These are phyloP conservation scores for Colletotrichum incanum DNA, from an alignment of 2,329 filamentous ascomycete species.

Conservation along the genomic window DNA sequence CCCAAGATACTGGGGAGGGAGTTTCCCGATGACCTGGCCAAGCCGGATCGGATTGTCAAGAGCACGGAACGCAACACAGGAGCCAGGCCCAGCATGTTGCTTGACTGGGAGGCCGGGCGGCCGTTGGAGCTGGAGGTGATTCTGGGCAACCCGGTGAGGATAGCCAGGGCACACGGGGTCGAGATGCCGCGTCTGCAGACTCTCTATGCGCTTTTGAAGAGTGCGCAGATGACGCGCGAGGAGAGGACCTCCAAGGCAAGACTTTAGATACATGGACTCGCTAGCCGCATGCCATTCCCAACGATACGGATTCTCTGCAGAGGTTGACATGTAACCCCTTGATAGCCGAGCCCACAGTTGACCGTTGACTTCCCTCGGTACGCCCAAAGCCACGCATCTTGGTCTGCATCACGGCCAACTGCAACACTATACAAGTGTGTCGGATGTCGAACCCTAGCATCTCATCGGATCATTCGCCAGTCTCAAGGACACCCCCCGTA, in stretches of 20 bases:
- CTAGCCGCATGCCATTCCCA: background rate
- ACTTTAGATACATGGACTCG: conserved; percentile 49
- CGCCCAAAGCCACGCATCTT: background rate
- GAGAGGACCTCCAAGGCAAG: conserved; percentile 49
- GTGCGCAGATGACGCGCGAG: conserved; percentile 71
- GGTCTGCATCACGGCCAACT: background rate
- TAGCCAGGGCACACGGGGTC: conserved; percentile 74
- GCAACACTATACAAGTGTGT: background rate
- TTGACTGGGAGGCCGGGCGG: conserved; percentile 78
- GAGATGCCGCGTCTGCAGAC: conserved; percentile 78
- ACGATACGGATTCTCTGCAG: background rate
- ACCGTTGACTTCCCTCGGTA: background rate
- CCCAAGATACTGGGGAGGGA: conserved; percentile 74
- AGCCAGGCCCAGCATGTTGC: conserved; percentile 77
- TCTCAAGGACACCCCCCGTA: background rate
- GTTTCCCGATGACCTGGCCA: conserved; percentile 73
- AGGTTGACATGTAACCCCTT: background rate
- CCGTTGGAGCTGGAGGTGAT: conserved; percentile 82
- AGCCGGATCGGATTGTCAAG: conserved; percentile 73
- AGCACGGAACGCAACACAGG: conserved; percentile 77
- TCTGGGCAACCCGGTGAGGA: conserved; percentile 78
- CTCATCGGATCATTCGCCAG: background rate
- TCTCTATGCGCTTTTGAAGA: conserved; percentile 76
- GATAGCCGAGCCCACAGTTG: background rate
- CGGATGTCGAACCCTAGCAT: background rate